A percentile compares a stretch with the other conserved stretches of the same genome.
These are phyloP conservation scores for Colletotrichum sojae DNA, from an alignment of 2,329 filamentous ascomycete genomes.

Conservation along the genomic window DNA sequence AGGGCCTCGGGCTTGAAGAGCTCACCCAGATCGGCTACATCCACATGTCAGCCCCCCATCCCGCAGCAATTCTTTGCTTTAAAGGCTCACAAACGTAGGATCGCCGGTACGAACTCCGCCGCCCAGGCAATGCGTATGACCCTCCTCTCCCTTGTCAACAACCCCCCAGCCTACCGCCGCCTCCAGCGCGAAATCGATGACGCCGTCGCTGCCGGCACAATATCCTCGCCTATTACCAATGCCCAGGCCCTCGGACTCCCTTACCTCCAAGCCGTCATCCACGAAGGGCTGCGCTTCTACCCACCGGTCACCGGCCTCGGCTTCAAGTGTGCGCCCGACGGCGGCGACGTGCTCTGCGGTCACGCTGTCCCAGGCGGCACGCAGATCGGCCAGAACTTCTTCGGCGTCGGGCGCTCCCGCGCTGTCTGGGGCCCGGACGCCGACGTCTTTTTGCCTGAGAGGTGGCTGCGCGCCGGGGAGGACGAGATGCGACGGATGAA, in stretches of 20 bases:
- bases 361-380: constrained; percentile 67
- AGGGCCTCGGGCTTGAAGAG: constrained; percentile 52
- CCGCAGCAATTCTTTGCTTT: too few species aligned
- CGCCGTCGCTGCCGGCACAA: constrained; percentile 53
- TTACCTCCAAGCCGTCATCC: constrained; percentile 71
- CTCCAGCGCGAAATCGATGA: constrained; percentile 61
- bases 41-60: constrained; percentile 50
- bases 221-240: constrained; percentile 59
- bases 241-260: constrained; percentile 62
- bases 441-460: constrained; percentile 67
- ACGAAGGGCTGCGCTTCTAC: constrained; percentile 69
- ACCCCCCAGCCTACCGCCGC: constrained; percentile 56
- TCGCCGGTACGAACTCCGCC: constrained; percentile 73
- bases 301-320: constrained; percentile 68
- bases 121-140: constrained; percentile 71
- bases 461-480: constrained; percentile 63
- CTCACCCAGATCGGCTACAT: constrained; percentile 57
- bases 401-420: constrained; percentile 65
- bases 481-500: constrained; percentile 53
- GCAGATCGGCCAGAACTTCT: constrained; percentile 67
- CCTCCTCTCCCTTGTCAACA: constrained; percentile 66
- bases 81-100: constrained; percentile 50
- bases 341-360: constrained; percentile 67
- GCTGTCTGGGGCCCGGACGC: constrained; percentile 70
- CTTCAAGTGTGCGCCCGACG: constrained; percentile 67